Evolutionary conservation across 2,329 filamentous ascomycete genomes (phyloP).

Genomic region (Zymoseptoria tritici): DNA sequence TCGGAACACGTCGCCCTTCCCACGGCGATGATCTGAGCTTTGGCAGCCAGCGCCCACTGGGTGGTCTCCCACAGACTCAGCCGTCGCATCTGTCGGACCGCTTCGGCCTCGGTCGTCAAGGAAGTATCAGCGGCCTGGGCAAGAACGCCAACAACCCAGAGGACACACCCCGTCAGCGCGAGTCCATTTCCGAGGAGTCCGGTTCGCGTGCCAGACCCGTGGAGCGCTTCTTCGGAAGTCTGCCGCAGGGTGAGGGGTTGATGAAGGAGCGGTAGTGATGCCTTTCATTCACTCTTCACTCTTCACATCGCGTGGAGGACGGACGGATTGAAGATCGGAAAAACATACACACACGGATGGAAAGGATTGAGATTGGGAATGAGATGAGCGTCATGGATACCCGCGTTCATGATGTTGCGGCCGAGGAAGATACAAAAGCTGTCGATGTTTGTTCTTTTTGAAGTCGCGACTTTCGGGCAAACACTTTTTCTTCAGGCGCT

Average conservation of each 20-base stretch:
- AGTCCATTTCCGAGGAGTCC: neutral
- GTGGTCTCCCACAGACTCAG: neutral
- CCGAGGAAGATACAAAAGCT: neutral
- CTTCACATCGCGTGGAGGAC: neutral
- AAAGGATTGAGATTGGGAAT: neutral
- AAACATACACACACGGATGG: neutral
- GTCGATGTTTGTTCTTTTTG: neutral
- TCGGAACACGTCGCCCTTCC: neutral
- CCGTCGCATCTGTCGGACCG: neutral
- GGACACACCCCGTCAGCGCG: neutral
- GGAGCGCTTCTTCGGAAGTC: neutral
- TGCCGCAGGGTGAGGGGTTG: neutral
- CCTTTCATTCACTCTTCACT: neutral
- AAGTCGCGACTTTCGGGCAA: neutral
- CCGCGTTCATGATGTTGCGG: neutral
- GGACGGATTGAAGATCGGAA: neutral
- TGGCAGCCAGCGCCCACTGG: neutral
- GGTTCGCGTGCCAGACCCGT: neutral
- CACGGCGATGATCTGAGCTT: neutral
- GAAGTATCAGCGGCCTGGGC: neutral
- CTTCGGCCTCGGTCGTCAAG: neutral
- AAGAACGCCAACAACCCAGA: neutral
- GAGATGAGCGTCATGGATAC: neutral
- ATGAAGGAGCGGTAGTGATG: neutral
- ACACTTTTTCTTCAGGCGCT: neutral